Evolutionary conservation across 2,329 filamentous ascomycete species (phyloP).

Genomic region (Gyromitra esculenta): DNA sequence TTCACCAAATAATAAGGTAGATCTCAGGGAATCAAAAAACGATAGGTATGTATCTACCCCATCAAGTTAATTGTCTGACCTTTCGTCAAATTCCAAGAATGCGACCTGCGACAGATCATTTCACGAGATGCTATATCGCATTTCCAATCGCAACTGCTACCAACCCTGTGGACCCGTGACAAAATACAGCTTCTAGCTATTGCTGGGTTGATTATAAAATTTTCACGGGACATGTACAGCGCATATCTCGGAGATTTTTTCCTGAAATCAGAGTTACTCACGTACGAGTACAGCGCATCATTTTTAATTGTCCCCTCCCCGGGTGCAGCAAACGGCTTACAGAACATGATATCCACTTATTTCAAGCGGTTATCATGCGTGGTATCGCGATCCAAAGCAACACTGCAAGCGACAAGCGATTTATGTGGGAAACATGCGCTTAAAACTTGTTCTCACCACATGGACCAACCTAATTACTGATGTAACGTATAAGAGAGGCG

Average conservation of each 20-base stretch:
- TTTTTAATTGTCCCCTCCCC: neutral
- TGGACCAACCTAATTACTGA: too few relatives aligned
- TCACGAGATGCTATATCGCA: neutral
- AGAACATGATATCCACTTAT: neutral
- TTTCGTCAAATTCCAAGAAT: neutral
- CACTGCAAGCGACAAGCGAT: too few relatives aligned
- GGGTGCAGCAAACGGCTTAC: neutral
- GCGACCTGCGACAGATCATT: neutral
- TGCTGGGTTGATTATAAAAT: neutral
- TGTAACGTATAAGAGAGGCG: too few relatives aligned
- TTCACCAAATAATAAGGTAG: too few relatives aligned
- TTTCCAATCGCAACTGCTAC: neutral
- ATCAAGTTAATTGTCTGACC: neutral
- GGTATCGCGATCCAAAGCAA: too few relatives aligned
- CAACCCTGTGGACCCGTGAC: too few relatives aligned
- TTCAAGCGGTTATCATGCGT: too few relatives aligned
- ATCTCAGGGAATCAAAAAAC: neutral
- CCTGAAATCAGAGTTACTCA: neutral
- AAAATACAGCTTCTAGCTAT: neutral
- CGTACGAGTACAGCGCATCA: neutral
- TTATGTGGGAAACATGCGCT: too few relatives aligned
- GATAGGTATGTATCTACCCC: neutral
- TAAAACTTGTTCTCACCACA: too few relatives aligned
- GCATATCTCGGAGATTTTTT: neutral
- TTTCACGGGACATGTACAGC: neutral